Conservation (phyloP, 768 basidiomycete species). For the Agrocybe pediades region DNA sequence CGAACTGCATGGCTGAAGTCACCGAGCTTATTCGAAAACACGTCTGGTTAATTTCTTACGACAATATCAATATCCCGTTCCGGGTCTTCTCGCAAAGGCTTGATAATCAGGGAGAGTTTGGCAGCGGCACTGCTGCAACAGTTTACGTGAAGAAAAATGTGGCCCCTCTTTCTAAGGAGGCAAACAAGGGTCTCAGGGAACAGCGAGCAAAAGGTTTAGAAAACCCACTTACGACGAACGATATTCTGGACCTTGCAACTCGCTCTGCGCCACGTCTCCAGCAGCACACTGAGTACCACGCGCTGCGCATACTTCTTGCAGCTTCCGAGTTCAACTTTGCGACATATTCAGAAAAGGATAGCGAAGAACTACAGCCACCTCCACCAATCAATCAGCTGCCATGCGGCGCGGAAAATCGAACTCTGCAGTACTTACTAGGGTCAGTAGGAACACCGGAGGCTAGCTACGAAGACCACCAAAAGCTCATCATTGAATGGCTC, state of each 20-base stretch:
- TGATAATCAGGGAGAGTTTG: conserved; percentile 35
- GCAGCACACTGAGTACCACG: no score
- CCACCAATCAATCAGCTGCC: conserved; percentile 25
- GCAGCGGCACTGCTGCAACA: conserved; percentile 35
- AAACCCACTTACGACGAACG: conserved; percentile 19
- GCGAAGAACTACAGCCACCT: conserved; percentile 13
- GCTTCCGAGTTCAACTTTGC: no score
- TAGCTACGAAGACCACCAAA: conserved; percentile 37
- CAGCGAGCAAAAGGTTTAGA: conserved; percentile 18
- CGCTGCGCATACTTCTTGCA: no score
- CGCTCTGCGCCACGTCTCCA: conserved; percentile 7
- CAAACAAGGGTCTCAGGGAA: conserved; percentile 21
- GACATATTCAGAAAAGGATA: neutral
- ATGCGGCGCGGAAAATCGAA: conserved; percentile 23
- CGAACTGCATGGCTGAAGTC: conserved; percentile 22
- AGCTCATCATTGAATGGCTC: conserved; percentile 32
- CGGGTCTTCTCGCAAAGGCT: conserved; percentile 36
- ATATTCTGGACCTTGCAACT: no score
- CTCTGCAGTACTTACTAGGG: conserved; percentile 35
- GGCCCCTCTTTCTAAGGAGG: conserved; percentile 6
- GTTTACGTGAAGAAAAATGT: conserved; percentile 31
- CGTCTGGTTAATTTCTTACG: conserved; percentile 33
- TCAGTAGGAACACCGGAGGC: conserved; percentile 38
- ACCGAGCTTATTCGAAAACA: conserved; percentile 19
- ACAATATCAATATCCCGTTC: conserved; percentile 39